These are phyloP conservation scores for Biscogniauxia sp. DNA, from an alignment of 2,329 filamentous ascomycete genomes.

Conservation along the genomic window DNA sequence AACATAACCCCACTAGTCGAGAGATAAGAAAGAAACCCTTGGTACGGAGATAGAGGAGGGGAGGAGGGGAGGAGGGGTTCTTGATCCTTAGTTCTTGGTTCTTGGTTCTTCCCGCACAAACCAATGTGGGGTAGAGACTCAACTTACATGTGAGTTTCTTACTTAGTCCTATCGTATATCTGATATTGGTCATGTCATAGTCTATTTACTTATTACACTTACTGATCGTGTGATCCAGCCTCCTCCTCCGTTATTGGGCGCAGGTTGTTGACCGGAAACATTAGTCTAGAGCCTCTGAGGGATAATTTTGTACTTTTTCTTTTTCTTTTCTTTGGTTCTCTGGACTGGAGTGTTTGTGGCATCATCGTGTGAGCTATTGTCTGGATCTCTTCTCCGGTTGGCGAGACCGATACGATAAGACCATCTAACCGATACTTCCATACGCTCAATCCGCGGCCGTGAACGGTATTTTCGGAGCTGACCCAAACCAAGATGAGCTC, in stretches of 20 bases:
- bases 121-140: not conserved
- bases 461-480: not conserved
- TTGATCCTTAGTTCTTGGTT: not conserved
- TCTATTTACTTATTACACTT: not conserved
- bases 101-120: no score
- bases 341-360: not conserved
- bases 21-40: not conserved
- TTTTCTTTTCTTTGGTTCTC: no score
- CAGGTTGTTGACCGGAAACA: not conserved
- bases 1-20: not conserved
- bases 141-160: not conserved
- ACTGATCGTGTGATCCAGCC: not conserved
- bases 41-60: not conserved
- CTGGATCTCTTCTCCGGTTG: not conserved
- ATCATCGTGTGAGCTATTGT: not conserved
- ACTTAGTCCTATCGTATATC: not conserved
- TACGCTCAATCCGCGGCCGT: no score
- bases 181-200: not conserved
- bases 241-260: not conserved
- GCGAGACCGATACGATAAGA: not conserved
- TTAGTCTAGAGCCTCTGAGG: not conserved
- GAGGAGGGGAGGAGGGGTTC: no score
- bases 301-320: not conserved
- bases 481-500: conserved; percentile 31
- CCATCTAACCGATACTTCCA: no score